Percentiles rank a stretch among this genome's conserved stretches.
phyloP scores from a whole-genome alignment of 2,329 filamentous ascomycete species.

The Verticillium longisporum region DNA sequence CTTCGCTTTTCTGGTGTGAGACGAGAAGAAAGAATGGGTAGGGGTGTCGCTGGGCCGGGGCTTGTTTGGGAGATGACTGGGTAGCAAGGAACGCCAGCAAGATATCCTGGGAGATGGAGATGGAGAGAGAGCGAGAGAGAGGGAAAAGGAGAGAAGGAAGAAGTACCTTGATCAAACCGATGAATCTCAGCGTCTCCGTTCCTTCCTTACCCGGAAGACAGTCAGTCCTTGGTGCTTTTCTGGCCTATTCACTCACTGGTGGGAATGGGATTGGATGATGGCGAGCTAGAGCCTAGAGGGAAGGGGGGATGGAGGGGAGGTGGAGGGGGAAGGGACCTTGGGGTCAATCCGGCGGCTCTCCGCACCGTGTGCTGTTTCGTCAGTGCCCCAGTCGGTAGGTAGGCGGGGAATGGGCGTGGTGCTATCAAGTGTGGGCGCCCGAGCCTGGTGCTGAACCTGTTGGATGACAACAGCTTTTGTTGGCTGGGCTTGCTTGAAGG shows the following conservation, averaged over 20 bases:
- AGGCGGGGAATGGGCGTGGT: slow-evolving; percentile 1
- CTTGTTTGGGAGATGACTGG: neutral
- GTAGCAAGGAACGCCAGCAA: neutral
- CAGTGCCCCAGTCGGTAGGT: neutral
- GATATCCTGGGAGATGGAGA: neutral
- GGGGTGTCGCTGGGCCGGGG: neutral
- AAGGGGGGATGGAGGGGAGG: neutral
- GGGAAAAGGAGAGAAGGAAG: neutral
- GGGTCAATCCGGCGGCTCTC: neutral
- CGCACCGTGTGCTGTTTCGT: slow-evolving; percentile 3
- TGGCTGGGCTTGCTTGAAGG: neutral
- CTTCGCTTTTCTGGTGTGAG: neutral
- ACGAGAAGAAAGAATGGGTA: neutral
- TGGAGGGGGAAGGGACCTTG: neutral
- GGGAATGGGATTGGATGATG: neutral
- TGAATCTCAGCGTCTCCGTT: neutral
- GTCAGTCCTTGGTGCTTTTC: neutral
- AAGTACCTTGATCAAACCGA: neutral
- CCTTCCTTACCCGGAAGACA: neutral
- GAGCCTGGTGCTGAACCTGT: neutral
- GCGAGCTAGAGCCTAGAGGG: neutral
- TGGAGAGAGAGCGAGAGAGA: too few species aligned
- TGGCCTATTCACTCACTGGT: neutral
- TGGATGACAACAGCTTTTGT: neutral
- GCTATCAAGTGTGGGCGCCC: neutral